Conservation (phyloP, 2,329 filamentous ascomycete genomes). For the Pseudogymnoascus sp. region DNA sequence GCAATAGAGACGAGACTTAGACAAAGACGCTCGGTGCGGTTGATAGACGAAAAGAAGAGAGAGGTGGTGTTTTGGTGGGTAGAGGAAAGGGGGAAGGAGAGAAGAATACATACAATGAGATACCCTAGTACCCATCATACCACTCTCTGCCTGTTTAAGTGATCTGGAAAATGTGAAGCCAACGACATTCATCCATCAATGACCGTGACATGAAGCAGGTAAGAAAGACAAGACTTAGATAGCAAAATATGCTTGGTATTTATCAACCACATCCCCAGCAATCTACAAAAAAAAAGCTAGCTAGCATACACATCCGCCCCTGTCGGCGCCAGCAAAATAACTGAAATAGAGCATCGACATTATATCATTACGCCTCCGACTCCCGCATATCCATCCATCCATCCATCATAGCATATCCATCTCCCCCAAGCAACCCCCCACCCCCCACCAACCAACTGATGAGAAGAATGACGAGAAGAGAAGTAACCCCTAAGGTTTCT, state of each 20-base stretch:
- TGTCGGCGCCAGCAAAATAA: background rate
- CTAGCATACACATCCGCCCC: background rate
- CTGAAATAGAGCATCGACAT: background rate
- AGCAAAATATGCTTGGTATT: background rate
- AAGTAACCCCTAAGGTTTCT: conserved; percentile 32
- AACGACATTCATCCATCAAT: background rate
- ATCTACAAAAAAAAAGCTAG: conserved; percentile 1
- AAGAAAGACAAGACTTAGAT: background rate
- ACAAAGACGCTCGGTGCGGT: background rate
- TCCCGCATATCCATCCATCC: conserved; percentile 3
- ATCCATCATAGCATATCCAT: background rate
- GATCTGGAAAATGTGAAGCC: background rate
- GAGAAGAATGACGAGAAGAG: too few relatives aligned
- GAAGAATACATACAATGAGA: conserved; percentile 4
- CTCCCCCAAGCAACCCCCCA: background rate
- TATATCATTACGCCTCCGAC: background rate
- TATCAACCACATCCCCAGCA: background rate
- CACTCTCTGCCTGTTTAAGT: background rate
- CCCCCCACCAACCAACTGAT: too few relatives aligned
- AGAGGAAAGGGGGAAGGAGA: background rate
- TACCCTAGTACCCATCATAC: conserved; percentile 1
- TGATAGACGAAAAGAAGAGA: background rate
- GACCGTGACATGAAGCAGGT: background rate
- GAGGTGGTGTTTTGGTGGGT: background rate
- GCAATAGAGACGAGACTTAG: background rate